Evolutionary conservation across 345 rosid species (phyloP).

Genomic region (Populus deltoides): DNA sequence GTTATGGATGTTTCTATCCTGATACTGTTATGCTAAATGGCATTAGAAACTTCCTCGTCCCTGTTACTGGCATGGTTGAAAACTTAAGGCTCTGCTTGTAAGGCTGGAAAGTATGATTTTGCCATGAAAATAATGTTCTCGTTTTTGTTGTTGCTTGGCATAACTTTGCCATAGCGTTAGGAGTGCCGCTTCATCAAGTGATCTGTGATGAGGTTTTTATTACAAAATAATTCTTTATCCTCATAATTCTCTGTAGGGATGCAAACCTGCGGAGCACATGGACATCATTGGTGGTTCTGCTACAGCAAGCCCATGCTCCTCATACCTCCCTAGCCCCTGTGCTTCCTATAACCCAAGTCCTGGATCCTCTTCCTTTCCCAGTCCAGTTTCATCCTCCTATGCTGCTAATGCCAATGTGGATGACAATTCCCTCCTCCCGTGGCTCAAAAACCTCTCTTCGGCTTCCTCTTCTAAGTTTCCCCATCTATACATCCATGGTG

Average conservation of each 20-base stretch:
- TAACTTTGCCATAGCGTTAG: background rate
- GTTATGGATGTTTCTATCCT: background rate
- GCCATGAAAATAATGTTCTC: background rate
- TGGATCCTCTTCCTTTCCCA: conserved; percentile 74
- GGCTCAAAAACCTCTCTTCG: conserved; percentile 92
- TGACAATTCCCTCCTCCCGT: conserved; percentile 74
- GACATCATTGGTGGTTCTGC: conserved; percentile 72
- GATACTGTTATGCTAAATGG: background rate
- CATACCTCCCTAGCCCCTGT: conserved; percentile 75
- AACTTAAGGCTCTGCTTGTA: background rate
- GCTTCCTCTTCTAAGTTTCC: conserved; percentile 65
- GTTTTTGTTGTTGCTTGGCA: background rate
- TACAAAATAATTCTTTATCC: background rate
- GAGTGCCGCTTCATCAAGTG: background rate
- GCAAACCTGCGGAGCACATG: conserved; percentile 72
- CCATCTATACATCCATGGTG: conserved; percentile 63
- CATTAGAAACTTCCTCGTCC: background rate
- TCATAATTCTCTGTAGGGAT: conserved; percentile 54
- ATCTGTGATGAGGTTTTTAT: background rate
- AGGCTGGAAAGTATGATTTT: background rate
- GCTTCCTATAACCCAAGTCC: conserved; percentile 89
- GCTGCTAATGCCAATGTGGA: conserved; percentile 53
- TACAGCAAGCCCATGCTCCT: conserved; percentile 71
- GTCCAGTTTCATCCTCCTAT: conserved; percentile 73
- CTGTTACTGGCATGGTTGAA: background rate